Conservation (phyloP, 2,329 filamentous ascomycete species). For the Tolypocladium ophioglossoides region DNA sequence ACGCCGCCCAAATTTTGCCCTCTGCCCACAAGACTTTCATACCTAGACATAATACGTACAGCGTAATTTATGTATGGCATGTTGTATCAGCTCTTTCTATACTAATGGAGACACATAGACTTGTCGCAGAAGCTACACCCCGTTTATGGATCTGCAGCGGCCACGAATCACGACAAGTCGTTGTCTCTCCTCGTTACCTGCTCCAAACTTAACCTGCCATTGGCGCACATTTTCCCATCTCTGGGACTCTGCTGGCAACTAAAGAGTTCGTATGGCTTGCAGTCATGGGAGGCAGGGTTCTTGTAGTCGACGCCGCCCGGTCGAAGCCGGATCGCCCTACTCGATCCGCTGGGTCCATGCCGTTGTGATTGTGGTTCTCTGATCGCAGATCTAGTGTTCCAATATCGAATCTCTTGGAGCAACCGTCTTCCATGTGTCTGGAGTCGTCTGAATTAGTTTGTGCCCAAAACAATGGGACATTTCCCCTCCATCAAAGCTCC, state of each 20-base stretch:
- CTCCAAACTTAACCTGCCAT: background rate
- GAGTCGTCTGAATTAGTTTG: background rate
- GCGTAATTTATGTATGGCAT: background rate
- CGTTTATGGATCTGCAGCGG: background rate
- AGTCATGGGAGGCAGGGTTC: background rate
- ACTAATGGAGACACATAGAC: background rate
- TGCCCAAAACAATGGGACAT: background rate
- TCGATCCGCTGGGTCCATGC: background rate
- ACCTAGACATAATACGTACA: background rate
- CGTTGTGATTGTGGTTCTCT: slow-evolving; percentile 5
- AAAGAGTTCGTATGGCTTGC: background rate
- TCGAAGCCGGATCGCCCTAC: background rate
- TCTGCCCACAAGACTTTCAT: background rate
- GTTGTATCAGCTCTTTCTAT: background rate
- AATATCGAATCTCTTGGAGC: slow-evolving; percentile 55
- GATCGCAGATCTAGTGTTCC: slow-evolving; percentile 37
- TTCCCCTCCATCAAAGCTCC: background rate
- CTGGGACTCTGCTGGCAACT: background rate
- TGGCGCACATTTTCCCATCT: background rate
- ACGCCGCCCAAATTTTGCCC: background rate
- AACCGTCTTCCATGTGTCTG: slow-evolving; percentile 70
- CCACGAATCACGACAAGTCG: background rate
- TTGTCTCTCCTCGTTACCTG: background rate
- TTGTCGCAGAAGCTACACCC: background rate
- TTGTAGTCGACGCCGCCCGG: background rate